Base-by-base conservation (phyloP, 1,139 yeast genomes). In the Geotrichum reessii region DNA sequence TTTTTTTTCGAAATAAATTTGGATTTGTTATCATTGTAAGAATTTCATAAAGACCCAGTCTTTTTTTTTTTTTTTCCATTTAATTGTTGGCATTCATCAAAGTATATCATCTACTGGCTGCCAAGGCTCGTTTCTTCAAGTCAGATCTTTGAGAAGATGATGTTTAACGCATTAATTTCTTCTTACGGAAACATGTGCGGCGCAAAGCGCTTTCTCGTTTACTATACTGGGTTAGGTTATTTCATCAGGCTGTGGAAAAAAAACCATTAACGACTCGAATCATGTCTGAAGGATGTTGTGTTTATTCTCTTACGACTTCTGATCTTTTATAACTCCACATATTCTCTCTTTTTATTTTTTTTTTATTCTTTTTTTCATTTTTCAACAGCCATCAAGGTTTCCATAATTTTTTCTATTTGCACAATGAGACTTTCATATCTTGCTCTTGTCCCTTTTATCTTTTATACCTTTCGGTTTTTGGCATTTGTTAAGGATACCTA, bases 401-500 rank as follows among this genome's bases (percentile, higher is more conserved):
- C 37, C 37, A 28, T 28, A 28, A 7, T 11, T 28, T 7, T 8
- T 31, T 11, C 12, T 11, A 11, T 9, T 9, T 11, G 9, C 51
- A 40, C 51, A 14, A 55, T 55, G 57, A 49, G 22, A 40, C 57
- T 55, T 47, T n/a, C 47, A 17, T 11, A n/a, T 21, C 51, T 53
- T 42, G 48, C 51, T 4, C 46, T 56, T 14, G 28, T 56, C 25
- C 58, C 58, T 19, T 42, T 56, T 11, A n/a, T 49, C 25, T 48
- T 31, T 19, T 46, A 46, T 31, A 5, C 49, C 19, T 33, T 22
- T 11, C 37, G 40, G 11, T 33, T 56, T 11, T 52, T 59, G 33
- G 25, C 46, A 25, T 56, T 62, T 53, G 58, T 63, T 55, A 64
- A 68, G 40, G 62, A 57, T 37, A 40, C 52, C 54, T 58, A 65